phyloP scores from a whole-genome alignment of 768 basidiomycete species.

The Grammothele lineata region DNA sequence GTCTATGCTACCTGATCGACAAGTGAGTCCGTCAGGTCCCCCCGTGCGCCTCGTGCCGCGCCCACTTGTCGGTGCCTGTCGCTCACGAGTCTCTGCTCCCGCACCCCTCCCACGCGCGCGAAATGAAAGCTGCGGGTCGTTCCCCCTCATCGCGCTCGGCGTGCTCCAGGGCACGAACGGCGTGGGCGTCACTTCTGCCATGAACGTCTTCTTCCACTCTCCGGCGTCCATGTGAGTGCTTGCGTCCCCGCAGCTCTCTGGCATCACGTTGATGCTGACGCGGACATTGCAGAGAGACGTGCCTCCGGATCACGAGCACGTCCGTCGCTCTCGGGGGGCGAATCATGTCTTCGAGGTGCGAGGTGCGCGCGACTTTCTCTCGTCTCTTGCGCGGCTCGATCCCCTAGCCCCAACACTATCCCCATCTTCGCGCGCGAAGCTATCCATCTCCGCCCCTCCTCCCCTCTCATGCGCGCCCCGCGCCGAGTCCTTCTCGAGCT shows the following conservation, averaged over 20 bases:
- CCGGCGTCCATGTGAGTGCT: conserved; percentile 55
- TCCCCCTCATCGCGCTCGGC: conserved; percentile 65
- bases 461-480: too few species aligned
- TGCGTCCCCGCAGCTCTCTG: neutral
- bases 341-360: conserved; percentile 68
- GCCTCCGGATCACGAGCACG: conserved; percentile 55
- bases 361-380: conserved; percentile 39
- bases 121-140: conserved; percentile 66
- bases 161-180: conserved; percentile 57
- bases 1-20: conserved; percentile 69
- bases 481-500: too few species aligned
- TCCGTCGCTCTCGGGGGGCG: conserved; percentile 65
- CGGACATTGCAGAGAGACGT: conserved; percentile 46
- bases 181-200: conserved; percentile 69
- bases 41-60: neutral
- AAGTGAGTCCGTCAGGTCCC: conserved; percentile 39
- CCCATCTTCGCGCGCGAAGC: too few species aligned
- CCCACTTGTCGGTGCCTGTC: neutral
- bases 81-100: too few species aligned
- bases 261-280: too few species aligned
- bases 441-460: too few species aligned
- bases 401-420: too few species aligned
- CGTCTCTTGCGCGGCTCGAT: neutral
- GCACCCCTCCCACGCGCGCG: too few species aligned
- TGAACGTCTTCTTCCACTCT: conserved; percentile 67